A percentile compares a stretch with the other conserved stretches of the same genome.
Conservation (phyloP, 164 flowering plant species). For the Tinospora cordifolia region DNA sequence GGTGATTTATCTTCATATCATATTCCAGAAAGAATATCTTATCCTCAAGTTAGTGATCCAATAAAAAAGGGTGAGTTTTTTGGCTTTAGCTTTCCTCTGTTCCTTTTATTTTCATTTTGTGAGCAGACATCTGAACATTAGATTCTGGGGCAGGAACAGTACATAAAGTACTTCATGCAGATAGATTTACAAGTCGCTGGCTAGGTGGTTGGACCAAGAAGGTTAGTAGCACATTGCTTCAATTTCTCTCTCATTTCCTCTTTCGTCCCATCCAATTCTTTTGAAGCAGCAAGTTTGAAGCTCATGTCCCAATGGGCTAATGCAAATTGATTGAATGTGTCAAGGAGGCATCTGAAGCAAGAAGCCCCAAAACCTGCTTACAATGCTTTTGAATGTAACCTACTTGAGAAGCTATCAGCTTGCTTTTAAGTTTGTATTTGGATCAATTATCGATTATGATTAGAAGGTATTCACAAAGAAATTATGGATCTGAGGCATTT, state of each 20-base stretch:
- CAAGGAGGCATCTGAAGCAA: neutral
- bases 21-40: constrained; percentile 15
- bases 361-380: neutral
- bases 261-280: neutral
- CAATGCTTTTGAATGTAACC: neutral
- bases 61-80: constrained; percentile 22
- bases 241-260: neutral
- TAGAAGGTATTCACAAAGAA: neutral
- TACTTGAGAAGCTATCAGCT: neutral
- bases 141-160: constrained; percentile 19
- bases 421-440: neutral
- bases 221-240: constrained; percentile 28
- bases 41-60: constrained; percentile 12
- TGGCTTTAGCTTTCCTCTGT: neutral
- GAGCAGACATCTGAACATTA: neutral
- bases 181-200: constrained; percentile 53
- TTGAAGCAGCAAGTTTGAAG: neutral
- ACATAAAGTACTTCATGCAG: constrained; percentile 9
- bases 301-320: neutral
- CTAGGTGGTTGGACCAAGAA: constrained; percentile 61
- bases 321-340: neutral
- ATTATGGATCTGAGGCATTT: neutral
- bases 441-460: neutral
- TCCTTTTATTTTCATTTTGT: neutral
- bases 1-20: constrained; percentile 12